These are phyloP conservation scores for Noccaea caerulescens DNA, from an alignment of 345 rosid species.

Conservation along the genomic window DNA sequence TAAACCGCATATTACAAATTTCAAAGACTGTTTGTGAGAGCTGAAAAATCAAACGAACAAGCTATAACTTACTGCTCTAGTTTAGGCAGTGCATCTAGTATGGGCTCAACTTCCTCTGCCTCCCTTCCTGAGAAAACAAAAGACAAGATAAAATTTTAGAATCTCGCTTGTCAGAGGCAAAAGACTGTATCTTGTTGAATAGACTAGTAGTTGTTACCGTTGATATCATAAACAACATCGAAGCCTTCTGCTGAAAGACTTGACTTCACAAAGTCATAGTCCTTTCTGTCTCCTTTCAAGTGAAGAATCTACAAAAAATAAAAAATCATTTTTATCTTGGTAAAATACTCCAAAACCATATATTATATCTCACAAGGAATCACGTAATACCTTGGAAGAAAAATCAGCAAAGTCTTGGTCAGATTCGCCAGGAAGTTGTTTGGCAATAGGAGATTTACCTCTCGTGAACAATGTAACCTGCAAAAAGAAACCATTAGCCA, in stretches of 20 bases:
- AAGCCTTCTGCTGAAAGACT: constrained; percentile 94
- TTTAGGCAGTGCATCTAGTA: constrained; percentile 89
- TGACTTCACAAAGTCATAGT: constrained; percentile 91
- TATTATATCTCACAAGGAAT: constrained; percentile 11
- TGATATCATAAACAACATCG: constrained; percentile 93
- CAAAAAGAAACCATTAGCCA: constrained; percentile 34
- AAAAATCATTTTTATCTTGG: background rate
- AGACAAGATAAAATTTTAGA: constrained; percentile 1
- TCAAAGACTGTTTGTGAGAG: background rate
- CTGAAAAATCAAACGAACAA: background rate
- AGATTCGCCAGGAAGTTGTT: constrained; percentile 87
- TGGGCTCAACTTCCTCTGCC: constrained; percentile 88
- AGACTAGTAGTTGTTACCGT: constrained; percentile 51
- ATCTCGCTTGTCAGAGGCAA: background rate
- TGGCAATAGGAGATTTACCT: constrained; percentile 88
- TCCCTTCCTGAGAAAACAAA: constrained; percentile 70
- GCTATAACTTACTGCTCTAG: constrained; percentile 75
- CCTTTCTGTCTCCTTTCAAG: constrained; percentile 95
- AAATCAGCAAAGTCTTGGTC: constrained; percentile 82
- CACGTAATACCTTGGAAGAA: constrained; percentile 72
- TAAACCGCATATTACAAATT: constrained; percentile 32
- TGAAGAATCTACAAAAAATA: constrained; percentile 70
- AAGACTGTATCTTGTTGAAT: constrained; percentile 3
- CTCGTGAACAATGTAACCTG: constrained; percentile 95
- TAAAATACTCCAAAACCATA: background rate